Evolutionary conservation across 2,329 filamentous ascomycete genomes (phyloP), one percentile per base, ranked within the genome.

Genomic region (Cytospora leucostoma): DNA sequence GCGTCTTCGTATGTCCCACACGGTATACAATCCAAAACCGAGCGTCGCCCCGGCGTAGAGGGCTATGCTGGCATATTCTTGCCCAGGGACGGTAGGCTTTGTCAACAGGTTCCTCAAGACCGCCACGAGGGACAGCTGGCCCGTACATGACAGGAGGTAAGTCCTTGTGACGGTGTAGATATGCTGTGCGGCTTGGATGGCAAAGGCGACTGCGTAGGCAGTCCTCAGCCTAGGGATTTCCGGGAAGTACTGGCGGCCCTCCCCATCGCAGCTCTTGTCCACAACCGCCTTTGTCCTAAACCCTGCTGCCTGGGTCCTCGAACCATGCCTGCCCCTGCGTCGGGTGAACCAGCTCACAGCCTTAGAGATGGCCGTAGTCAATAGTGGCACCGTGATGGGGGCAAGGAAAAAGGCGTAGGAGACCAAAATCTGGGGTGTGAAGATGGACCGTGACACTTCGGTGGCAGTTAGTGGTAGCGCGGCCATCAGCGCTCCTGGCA

Each of bases 381-480:
- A 33, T 7, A 35, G 2, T 13, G 64, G 51, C 13, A 65, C 64
- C 10, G 34, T 27, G 2, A 64, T 4, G 7, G 64, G 61, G 15
- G 57, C 62, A 8, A 56, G 32, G 27, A 55, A 38, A 32, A 65
- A 65, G 11, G 62, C 47, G 8, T 49, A 49, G 34, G 49, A 32
- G 2, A 40, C 49, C 34, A n/a, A 55, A 51, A 34, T 53, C 57
- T 64, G 49, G 3, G 54, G 51, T 12, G 37, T 64, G n/a, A 65
- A 40, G 13, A 12, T 7, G 21, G 64, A 61, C 27, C 27, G 49
- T 13, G 64, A 65, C 7, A 65, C 49, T 19, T 59, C 64, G n/a
- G 61, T 64, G n/a, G 61, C 61, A 35, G 64, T 65, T 11, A 64
- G 33, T 11, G 52, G 57, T 8, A 65, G 38, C 5, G 40, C 19